phyloP scores from a whole-genome alignment of 2,329 filamentous ascomycete genomes.

The Trichophyton rubrum region DNA sequence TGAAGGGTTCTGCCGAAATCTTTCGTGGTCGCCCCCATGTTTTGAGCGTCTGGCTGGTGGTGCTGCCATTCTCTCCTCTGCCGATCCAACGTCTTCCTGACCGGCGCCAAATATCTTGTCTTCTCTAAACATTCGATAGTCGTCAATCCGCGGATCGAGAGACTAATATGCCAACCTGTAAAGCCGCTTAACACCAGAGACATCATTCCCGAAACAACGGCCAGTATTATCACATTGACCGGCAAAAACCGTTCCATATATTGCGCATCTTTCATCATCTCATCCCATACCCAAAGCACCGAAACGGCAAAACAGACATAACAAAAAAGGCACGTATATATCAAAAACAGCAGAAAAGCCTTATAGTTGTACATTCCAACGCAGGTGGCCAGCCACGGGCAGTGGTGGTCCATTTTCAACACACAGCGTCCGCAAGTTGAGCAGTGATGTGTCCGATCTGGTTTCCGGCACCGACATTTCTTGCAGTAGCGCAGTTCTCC shows the following conservation, averaged over 20 bases:
- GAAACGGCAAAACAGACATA: conserved; percentile 68
- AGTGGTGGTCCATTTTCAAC: conserved; percentile 99
- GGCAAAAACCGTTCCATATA: conserved; percentile 69
- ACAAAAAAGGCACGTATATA: conserved; percentile 80
- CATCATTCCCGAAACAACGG: conserved; percentile 80
- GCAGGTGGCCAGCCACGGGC: conserved; percentile 93
- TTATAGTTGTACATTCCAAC: conserved; percentile 94
- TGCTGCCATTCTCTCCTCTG: conserved; percentile 40
- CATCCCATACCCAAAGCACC: conserved; percentile 69
- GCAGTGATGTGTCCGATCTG: conserved; percentile 93
- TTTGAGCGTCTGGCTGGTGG: conserved; percentile 15
- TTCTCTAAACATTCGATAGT: conserved; percentile 96
- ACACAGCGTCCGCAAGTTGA: conserved; percentile 89
- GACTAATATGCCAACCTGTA: conserved; percentile 78
- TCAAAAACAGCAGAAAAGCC: conserved; percentile 79
- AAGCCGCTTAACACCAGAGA: conserved; percentile 80
- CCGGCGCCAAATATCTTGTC: conserved; percentile 76
- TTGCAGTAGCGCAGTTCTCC: conserved; percentile 87
- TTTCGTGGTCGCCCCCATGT: conserved; percentile 21
- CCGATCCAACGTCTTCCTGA: conserved; percentile 58
- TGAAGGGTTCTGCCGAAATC: conserved; percentile 36
- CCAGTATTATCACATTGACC: conserved; percentile 80
- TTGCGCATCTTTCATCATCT: conserved; percentile 58
- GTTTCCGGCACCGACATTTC: conserved; percentile 90
- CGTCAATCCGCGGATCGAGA: conserved; percentile 68